These are phyloP conservation scores for Aureobasidium subglaciale DNA, from an alignment of 2,329 filamentous ascomycete genomes.

Conservation along the genomic window DNA sequence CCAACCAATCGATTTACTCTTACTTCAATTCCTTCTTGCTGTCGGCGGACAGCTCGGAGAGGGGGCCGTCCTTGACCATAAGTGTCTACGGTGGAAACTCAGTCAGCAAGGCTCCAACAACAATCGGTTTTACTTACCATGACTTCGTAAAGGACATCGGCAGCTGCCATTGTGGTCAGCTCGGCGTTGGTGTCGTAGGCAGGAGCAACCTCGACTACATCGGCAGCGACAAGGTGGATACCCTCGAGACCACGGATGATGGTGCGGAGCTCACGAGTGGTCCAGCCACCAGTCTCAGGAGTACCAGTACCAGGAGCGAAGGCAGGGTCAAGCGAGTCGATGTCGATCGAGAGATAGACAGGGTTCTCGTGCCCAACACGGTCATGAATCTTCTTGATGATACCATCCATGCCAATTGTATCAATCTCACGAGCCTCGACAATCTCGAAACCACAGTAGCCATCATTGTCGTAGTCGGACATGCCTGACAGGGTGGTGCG, in stretches of 20 bases:
- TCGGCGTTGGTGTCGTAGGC: conserved; percentile 68
- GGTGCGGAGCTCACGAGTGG: conserved; percentile 63
- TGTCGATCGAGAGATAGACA: conserved; percentile 78
- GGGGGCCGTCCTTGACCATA: conserved; percentile 72
- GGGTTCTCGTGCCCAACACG: conserved; percentile 62
- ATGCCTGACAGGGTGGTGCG: conserved; percentile 72
- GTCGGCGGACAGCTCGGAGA: conserved; percentile 33
- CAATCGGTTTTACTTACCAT: conserved; percentile 39
- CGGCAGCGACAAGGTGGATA: conserved; percentile 62
- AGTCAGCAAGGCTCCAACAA: not conserved
- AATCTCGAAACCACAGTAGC: conserved; percentile 77
- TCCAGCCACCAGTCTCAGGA: conserved; percentile 70
- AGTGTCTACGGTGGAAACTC: conserved; percentile 40
- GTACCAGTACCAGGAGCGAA: conserved; percentile 71
- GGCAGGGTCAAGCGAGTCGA: conserved; percentile 80
- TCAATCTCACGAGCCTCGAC: conserved; percentile 69
- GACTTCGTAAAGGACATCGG: conserved; percentile 67
- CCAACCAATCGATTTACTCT: not conserved
- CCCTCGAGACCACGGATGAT: conserved; percentile 63
- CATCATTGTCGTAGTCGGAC: conserved; percentile 77
- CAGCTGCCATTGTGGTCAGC: conserved; percentile 62
- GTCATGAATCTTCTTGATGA: conserved; percentile 69
- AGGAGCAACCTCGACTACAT: conserved; percentile 68
- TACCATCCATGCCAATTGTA: conserved; percentile 62
- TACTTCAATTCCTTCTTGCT: conserved; percentile 13